These are phyloP conservation scores for Hibiscus tridactylites DNA, from an alignment of 345 rosid species.

Conservation along the genomic window DNA sequence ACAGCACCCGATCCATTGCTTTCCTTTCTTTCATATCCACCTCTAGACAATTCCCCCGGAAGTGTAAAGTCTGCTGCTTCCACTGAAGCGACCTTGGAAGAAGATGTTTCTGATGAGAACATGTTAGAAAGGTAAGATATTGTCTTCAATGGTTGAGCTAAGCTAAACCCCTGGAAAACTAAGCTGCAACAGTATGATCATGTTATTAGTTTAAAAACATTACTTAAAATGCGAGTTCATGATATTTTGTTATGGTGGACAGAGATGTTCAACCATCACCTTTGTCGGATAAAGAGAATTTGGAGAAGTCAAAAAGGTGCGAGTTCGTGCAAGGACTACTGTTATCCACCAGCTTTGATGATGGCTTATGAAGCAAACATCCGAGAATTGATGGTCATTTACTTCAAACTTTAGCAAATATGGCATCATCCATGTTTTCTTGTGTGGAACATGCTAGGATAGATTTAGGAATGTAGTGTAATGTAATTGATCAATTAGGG, in stretches of 20 bases:
- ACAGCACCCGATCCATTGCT: slow-evolving; percentile 38
- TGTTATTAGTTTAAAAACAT: background rate
- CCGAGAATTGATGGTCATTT: background rate
- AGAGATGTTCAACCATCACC: slow-evolving; percentile 26
- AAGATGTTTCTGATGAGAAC: slow-evolving; percentile 21
- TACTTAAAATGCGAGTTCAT: background rate
- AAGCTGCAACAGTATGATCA: too few species aligned
- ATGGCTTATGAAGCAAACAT: slow-evolving; percentile 24
- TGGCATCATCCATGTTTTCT: too few species aligned
- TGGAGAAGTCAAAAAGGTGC: slow-evolving; percentile 55
- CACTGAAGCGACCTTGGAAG: slow-evolving; percentile 18
- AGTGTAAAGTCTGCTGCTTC: slow-evolving; percentile 19
- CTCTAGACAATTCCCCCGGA: slow-evolving; percentile 22
- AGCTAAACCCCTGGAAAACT: background rate
- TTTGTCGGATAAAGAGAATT: slow-evolving; percentile 39
- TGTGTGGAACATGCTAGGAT: too few species aligned
- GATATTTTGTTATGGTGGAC: slow-evolving; percentile 9
- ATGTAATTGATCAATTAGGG: too few species aligned
- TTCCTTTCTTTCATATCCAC: slow-evolving; percentile 33
- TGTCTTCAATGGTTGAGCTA: background rate
- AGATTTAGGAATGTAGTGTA: too few species aligned
- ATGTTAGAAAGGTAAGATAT: slow-evolving; percentile 23
- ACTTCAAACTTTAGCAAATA: background rate
- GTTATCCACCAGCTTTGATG: slow-evolving; percentile 47
- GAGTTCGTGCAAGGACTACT: slow-evolving; percentile 58